These are phyloP conservation scores for Mycena alexandri DNA, from an alignment of 768 basidiomycete genomes.

Conservation along the genomic window DNA sequence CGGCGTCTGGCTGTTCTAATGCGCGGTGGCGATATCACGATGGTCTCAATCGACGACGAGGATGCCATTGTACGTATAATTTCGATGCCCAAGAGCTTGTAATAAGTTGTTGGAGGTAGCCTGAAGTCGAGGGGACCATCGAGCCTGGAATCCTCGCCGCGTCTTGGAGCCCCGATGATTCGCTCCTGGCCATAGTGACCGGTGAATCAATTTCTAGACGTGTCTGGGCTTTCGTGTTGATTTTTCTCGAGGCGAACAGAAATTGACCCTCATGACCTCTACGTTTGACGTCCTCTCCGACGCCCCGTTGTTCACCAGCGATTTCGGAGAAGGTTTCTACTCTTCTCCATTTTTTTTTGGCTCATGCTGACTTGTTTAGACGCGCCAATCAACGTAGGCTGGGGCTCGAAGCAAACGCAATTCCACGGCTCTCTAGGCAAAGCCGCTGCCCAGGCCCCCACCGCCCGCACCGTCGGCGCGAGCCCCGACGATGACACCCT, in stretches of 20 bases:
- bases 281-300: conserved; percentile 92
- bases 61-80: conserved; percentile 55
- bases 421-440: conserved; percentile 98
- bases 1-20: conserved; percentile 75
- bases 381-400: conserved; percentile 94
- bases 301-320: conserved; percentile 72
- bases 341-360: conserved; percentile 3
- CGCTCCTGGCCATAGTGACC: conserved; percentile 84
- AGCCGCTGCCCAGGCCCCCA: conserved; percentile 72
- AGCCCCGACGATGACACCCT: conserved; percentile 79
- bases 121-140: conserved; percentile 88
- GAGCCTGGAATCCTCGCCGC: conserved; percentile 88
- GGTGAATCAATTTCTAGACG: conserved; percentile 54
- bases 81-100: conserved; percentile 2
- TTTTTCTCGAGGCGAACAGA: conserved; percentile 68
- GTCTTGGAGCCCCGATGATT: conserved; percentile 93
- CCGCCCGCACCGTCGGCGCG: conserved; percentile 55
- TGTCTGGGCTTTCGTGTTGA: conserved; percentile 29
- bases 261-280: conserved; percentile 89
- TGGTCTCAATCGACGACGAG: conserved; percentile 68
- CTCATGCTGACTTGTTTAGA: conserved; percentile 59
- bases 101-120: conserved; percentile 53
- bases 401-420: conserved; percentile 97
- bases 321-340: conserved; percentile 86
- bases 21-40: conserved; percentile 86